Base-by-base conservation (phyloP, 495 filamentous ascomycete species). In the Jackrogersella multiformis region DNA sequence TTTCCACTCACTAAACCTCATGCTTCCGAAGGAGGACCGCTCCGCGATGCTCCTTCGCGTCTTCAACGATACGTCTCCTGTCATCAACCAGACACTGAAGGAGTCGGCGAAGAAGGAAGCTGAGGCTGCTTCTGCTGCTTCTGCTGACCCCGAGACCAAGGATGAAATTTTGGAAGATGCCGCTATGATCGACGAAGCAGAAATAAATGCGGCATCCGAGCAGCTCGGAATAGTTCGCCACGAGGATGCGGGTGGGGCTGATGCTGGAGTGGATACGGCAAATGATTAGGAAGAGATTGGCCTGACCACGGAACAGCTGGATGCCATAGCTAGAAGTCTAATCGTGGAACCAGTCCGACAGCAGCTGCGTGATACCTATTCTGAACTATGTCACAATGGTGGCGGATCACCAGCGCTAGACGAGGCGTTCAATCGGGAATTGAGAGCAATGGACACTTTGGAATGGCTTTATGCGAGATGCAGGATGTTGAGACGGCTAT, bases 21-120 rank as follows among this genome's bases (percentile, higher is more conserved):
- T 99, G 95, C 80, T 97, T 67, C 93, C 93, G 51, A 99, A 98
- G 80, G 95, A 99, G 73, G 95, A 99, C 46, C 87, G 95, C 28
- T 89, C 86, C 32, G 95, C 94, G 6, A 94, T 97, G 91, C 81
- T 97, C 69, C 83, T 97, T 56, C 87, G 95, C 32, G 82, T 99
- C 34, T 99, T 88, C 80, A 93, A 97, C 70, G 94, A 97, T 61
- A 84, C 85, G 20, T 87, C 88, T 1, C 91, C 90, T 2, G 79
- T 97, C 52, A 82, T 88, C 38, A 88, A 88, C 63, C 78, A 75
- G 77, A 66, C 77, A 32, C 74, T 84, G 23, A 84, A 86, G 75
- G 79, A 78, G 45, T 71, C 79, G 42, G 64, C 54, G 2, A 73
- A 79, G 58, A 63, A 76, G 45, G 61, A 68, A 18, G 76, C 68